Conservation (phyloP, 2,329 filamentous ascomycete species). For the Clarireedia monteithiana region DNA sequence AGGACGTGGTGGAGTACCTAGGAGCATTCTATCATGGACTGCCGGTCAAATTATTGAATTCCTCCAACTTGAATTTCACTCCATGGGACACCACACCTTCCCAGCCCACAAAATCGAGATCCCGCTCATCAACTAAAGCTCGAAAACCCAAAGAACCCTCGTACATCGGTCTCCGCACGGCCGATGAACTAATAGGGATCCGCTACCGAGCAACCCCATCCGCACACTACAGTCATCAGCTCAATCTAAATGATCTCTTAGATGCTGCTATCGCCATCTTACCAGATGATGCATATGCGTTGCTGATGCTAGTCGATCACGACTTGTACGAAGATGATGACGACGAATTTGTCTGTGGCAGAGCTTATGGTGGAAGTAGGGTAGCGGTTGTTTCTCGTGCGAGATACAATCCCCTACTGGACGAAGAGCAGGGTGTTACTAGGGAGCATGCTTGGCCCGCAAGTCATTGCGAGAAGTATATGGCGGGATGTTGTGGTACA, state of each 20-base stretch:
- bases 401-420: constrained; percentile 49
- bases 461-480: constrained; percentile 49
- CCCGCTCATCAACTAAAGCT: not conserved
- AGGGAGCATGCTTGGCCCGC: constrained; percentile 53
- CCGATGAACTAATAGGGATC: constrained; percentile 14
- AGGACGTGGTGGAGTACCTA: constrained; percentile 19
- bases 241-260: constrained; percentile 23
- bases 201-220: constrained; percentile 17
- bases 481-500: constrained; percentile 28
- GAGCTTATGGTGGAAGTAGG: constrained; percentile 57
- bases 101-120: not conserved
- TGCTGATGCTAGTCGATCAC: constrained; percentile 23
- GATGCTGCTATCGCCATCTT: constrained; percentile 22
- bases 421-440: constrained; percentile 28
- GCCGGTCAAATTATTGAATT: constrained; percentile 18
- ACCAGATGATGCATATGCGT: constrained; percentile 22
- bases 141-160: not conserved
- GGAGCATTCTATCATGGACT: constrained; percentile 23
- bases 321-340: constrained; percentile 36
- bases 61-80: constrained; percentile 12
- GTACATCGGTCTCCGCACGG: constrained; percentile 2
- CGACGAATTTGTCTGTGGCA: constrained; percentile 57
- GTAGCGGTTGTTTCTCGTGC: constrained; percentile 55
- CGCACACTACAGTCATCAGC: constrained; percentile 18
- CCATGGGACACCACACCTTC: constrained; percentile 5